Base-by-base conservation (phyloP, 1,284 basidiomycete genomes). In the Ustanciosporium gigantosporum region DNA sequence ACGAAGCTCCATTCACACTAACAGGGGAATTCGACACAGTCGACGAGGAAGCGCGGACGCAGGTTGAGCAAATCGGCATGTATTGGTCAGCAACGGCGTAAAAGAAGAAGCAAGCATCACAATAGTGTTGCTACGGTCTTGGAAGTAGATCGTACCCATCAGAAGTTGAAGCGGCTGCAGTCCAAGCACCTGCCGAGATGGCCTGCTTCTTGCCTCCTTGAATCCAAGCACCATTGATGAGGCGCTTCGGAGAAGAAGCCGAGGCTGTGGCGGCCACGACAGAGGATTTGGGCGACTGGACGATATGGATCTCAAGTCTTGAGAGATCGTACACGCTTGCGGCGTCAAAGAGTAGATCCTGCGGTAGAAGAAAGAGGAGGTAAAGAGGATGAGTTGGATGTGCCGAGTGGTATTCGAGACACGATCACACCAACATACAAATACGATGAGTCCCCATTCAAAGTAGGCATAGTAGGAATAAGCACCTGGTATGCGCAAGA, bases 391-490 rank as follows among this genome's bases (percentile, higher is more conserved):
- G 13, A 6, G 23, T 17, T 9, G 8, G 29, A 17, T 16, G 25
- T 16, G 25, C 16, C 16, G 31, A 20, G 15, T 11, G 27, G 27
- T n/a, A 29, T n/a, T n/a, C n/a, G n/a, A n/a, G n/a, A n/a, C n/a
- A n/a, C n/a, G 8, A 35, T 13, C 9, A 19, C 17, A 23, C 11
- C 3, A 31, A 66, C 68, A 58, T 42, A 70, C 68, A 32, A 74
- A 61, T 22, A 73, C 40, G 38, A 74, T 71, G 20, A 76, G 60
- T 9, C 64, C 61, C 74, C 74, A 74, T 25, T 76, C 74, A n/a
- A 76, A 72, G 48, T 69, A 61, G 13, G 73, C 55, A 22, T 76
- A 74, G 41, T 53, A 35, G 3, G 70, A 68, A 41, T 76, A 76
- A 9, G 69, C 67, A 29, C 73, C 73, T 7, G 68, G 69, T 16